A percentile compares a stretch with the other conserved stretches of the same genome.
Evolutionary conservation across 2,329 filamentous ascomycete species (phyloP).

Genomic region (Diplocarpon mali): DNA sequence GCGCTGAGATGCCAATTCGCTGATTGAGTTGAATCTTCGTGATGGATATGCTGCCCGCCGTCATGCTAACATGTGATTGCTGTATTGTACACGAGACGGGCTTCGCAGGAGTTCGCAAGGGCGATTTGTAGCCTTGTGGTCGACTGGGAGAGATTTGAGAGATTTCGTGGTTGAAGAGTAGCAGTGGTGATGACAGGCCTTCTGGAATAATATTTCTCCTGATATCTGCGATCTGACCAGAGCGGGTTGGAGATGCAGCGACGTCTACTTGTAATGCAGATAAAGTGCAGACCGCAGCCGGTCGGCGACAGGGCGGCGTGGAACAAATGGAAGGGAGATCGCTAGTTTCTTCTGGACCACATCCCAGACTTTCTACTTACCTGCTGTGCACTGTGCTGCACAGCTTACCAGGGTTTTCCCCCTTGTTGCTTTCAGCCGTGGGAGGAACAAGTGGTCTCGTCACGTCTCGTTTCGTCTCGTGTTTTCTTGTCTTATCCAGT

Average conservation of each 20-base stretch:
- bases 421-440: no score
- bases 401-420: no score
- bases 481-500: no score
- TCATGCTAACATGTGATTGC: constrained; percentile 14
- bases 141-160: no score
- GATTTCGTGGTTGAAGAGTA: neutral
- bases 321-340: no score
- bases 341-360: no score
- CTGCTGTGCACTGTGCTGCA: no score
- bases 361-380: no score
- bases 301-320: neutral
- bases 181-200: neutral
- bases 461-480: no score
- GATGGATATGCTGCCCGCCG: constrained; percentile 10
- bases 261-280: neutral
- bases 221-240: neutral
- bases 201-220: constrained; percentile 1
- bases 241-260: neutral
- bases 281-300: neutral
- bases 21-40: constrained; percentile 6
- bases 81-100: constrained; percentile 5
- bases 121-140: no score
- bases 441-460: no score
- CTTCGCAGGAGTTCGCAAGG: neutral
- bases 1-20: constrained; percentile 5